Evolutionary conservation across 2,329 filamentous ascomycete species (phyloP).

Genomic region (Aspergillus oerlinghausenensis): DNA sequence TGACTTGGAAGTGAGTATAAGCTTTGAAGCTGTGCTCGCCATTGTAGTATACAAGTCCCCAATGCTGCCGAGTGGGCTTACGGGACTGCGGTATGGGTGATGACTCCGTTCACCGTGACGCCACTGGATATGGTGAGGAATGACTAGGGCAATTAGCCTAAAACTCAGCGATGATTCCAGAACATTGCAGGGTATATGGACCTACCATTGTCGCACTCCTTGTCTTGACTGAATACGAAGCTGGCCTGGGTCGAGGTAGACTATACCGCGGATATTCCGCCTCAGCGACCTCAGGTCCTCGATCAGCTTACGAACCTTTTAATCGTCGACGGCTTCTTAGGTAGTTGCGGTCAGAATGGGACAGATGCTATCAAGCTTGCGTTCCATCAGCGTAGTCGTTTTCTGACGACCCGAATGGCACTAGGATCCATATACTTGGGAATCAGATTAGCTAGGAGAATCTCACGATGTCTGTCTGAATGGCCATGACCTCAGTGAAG

Average conservation of each 20-base stretch:
- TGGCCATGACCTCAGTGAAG: slow-evolving; percentile 25
- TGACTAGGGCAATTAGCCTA: slow-evolving; percentile 25
- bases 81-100: slow-evolving; percentile 42
- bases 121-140: slow-evolving; percentile 44
- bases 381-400: slow-evolving; percentile 34
- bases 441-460: slow-evolving; percentile 38
- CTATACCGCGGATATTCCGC: not conserved
- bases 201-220: slow-evolving; percentile 28
- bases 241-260: slow-evolving; percentile 37
- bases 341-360: slow-evolving; percentile 34
- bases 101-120: slow-evolving; percentile 49
- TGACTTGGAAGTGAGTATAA: slow-evolving; percentile 31
- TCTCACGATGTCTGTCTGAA: slow-evolving; percentile 38
- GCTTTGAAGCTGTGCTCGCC: slow-evolving; percentile 46
- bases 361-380: slow-evolving; percentile 40
- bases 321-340: slow-evolving; percentile 25
- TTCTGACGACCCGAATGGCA: slow-evolving; percentile 36
- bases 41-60: slow-evolving; percentile 45
- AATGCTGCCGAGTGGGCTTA: slow-evolving; percentile 48
- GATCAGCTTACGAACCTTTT: slow-evolving; percentile 5
- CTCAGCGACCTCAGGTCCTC: not conserved
- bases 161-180: not conserved
- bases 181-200: too few species aligned
- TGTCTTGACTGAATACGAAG: slow-evolving; percentile 1
- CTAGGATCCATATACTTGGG: slow-evolving; percentile 40